Evolutionary conservation across 1,284 basidiomycete species (phyloP).

Genomic region (Veloboletus limbatus): DNA sequence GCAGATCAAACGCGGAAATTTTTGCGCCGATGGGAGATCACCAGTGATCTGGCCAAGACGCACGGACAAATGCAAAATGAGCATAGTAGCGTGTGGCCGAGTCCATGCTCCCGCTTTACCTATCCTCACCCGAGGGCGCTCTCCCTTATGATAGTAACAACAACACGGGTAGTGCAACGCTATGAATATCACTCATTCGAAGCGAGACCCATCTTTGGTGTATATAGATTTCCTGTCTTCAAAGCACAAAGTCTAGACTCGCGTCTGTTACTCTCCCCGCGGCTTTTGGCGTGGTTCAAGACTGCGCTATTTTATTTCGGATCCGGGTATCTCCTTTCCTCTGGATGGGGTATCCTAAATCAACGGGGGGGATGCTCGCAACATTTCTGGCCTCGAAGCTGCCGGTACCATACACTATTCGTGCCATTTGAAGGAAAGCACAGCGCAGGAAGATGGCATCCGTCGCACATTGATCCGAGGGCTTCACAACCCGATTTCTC

Average conservation of each 20-base stretch:
- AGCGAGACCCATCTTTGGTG: conserved; percentile 4
- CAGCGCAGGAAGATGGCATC: background rate
- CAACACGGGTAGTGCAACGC: no score
- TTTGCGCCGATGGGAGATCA: conserved; percentile 16
- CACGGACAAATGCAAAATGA: conserved; percentile 1
- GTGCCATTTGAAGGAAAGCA: conserved; percentile 9
- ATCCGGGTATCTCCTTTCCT: conserved; percentile 7
- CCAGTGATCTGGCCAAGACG: conserved; percentile 20
- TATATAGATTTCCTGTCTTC: conserved; percentile 11
- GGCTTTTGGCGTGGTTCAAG: conserved; percentile 7
- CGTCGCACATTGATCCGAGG: conserved; percentile 22
- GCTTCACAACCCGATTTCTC: conserved; percentile 10
- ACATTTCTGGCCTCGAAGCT: conserved; percentile 2
- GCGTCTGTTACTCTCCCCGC: conserved; percentile 10
- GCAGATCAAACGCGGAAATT: conserved; percentile 21
- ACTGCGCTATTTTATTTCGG: conserved; percentile 6
- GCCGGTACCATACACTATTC: background rate
- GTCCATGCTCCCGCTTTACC: conserved; percentile 13
- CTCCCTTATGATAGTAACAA: no score
- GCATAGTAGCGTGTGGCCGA: conserved; percentile 7
- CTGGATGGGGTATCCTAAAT: conserved; percentile 2
- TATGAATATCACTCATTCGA: conserved; percentile 8
- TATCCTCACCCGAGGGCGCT: conserved; percentile 7
- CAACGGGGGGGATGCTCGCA: background rate
- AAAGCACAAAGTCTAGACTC: conserved; percentile 1